Base-by-base conservation (phyloP, 2,329 filamentous ascomycete species). In the Scolecobasidium constrictum region DNA sequence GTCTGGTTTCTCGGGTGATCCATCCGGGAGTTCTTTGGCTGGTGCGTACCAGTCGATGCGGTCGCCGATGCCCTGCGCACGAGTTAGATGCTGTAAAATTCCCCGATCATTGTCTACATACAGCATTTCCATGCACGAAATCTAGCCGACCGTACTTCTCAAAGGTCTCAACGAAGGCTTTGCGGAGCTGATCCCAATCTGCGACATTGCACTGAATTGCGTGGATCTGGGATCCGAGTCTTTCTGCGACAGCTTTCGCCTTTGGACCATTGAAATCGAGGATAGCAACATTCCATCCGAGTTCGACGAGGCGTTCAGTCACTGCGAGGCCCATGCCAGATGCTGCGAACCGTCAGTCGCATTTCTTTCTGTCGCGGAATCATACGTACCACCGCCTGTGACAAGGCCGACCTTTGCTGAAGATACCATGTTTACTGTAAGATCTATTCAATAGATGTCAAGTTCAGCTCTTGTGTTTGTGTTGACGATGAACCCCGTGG, bases 1-100 rank as follows among this genome's bases (percentile, higher is more conserved):
- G 19, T 39, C 20, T 9, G 37, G 37, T 18, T 39, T 39, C 9
- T 19, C 13, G 6, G 37, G 37, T 18, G 37, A 26, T 18, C 16
- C 37, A 26, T 39, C 37, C 13, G 16, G 16, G 11, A 12, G 9
- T 19, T 19, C 37, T 23, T 39, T 19, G 9, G 20, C 37, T 16
- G 37, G 37, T 15, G 37, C 37, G 19, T 39, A 39, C 12, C 12
- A 39, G 37, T 39, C 20, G 37, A 18, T 39, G 9, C 37, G 37
- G 9, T 39, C 37, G 15, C 37, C 37, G 19, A 39, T 39, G 13
- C 37, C 37, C 37, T 39, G 37, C 37, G 26, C n/a, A n/a, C n/a
- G 26, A n/a, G n/a, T 31, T 31, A 31, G 26, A 31, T n/a, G 9
- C 26, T 31, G n/a, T n/a, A n/a, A n/a, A n/a, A n/a, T n/a, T n/a